These are phyloP conservation scores for Alternaria sp. DNA, from an alignment of 2,329 filamentous ascomycete species.

Conservation along the genomic window DNA sequence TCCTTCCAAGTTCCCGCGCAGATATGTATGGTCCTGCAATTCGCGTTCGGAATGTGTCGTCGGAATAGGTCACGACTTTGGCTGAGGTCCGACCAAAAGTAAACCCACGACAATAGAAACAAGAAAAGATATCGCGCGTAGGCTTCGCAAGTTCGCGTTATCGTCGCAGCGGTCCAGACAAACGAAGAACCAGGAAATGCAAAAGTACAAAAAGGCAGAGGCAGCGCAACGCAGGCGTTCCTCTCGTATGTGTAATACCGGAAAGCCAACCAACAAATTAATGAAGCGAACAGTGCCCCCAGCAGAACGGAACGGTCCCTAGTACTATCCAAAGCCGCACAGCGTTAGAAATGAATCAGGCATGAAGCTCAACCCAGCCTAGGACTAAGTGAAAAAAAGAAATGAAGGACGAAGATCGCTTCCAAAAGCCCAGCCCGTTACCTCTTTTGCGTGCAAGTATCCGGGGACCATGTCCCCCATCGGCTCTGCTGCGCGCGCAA, in stretches of 20 bases:
- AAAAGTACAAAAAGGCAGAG: neutral
- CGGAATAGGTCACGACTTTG: neutral
- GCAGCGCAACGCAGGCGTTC: neutral
- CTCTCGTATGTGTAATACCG: neutral
- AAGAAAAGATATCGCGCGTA: neutral
- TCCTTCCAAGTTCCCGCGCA: neutral
- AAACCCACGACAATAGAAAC: constrained; percentile 1
- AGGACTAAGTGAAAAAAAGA: constrained; percentile 1
- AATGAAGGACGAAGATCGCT: neutral
- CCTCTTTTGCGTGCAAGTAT: constrained; percentile 1
- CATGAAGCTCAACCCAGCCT: neutral
- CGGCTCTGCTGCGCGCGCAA: neutral
- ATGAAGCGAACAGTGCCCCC: constrained; percentile 1
- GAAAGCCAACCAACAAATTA: neutral
- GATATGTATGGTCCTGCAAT: neutral
- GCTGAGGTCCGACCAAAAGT: constrained; percentile 1
- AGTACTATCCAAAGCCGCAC: neutral
- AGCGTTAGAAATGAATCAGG: constrained; percentile 1
- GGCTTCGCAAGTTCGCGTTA: neutral
- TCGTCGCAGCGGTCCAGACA: neutral
- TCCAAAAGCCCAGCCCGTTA: neutral
- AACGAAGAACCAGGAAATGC: neutral
- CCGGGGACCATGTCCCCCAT: neutral
- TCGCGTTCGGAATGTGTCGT: neutral
- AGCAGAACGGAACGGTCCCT: neutral